phyloP scores from a whole-genome alignment of 2,329 filamentous ascomycete species.

The Leptographium wingfieldii region DNA sequence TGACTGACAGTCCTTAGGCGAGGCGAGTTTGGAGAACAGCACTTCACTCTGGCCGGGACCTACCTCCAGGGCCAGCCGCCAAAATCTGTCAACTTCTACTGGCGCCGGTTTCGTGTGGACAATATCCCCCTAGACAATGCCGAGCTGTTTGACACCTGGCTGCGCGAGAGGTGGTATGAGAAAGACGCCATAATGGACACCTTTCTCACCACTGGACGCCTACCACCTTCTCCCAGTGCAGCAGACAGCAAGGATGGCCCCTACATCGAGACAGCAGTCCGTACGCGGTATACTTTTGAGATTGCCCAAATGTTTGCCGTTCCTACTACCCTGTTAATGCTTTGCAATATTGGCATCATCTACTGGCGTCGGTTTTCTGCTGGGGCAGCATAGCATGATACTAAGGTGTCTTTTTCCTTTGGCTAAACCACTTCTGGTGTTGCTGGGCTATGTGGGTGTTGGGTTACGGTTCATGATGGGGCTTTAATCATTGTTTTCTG shows the following conservation, averaged over 20 bases:
- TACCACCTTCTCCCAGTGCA: slow-evolving; percentile 53
- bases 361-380: background rate
- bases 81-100: slow-evolving; percentile 94
- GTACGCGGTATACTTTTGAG: slow-evolving; percentile 40
- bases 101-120: slow-evolving; percentile 70
- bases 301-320: slow-evolving; percentile 42
- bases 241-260: slow-evolving; percentile 15
- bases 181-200: slow-evolving; percentile 84
- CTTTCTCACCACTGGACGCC: slow-evolving; percentile 64
- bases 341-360: slow-evolving; percentile 1
- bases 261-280: slow-evolving; percentile 48
- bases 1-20: slow-evolving; percentile 35
- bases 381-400: background rate
- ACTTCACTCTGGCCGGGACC: slow-evolving; percentile 75
- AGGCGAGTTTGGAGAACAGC: slow-evolving; percentile 76
- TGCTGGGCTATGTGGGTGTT: background rate
- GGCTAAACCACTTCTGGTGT: background rate
- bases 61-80: slow-evolving; percentile 82
- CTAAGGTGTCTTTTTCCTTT: background rate
- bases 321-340: slow-evolving; percentile 15
- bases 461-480: background rate
- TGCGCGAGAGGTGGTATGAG: slow-evolving; percentile 76
- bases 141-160: slow-evolving; percentile 70
- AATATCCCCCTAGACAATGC: slow-evolving; percentile 70
- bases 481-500: background rate